A percentile compares a stretch with the other conserved stretches of the same genome.
Evolutionary conservation across 2,329 filamentous ascomycete species (phyloP).

Genomic region (Stenocarpella maydis): DNA sequence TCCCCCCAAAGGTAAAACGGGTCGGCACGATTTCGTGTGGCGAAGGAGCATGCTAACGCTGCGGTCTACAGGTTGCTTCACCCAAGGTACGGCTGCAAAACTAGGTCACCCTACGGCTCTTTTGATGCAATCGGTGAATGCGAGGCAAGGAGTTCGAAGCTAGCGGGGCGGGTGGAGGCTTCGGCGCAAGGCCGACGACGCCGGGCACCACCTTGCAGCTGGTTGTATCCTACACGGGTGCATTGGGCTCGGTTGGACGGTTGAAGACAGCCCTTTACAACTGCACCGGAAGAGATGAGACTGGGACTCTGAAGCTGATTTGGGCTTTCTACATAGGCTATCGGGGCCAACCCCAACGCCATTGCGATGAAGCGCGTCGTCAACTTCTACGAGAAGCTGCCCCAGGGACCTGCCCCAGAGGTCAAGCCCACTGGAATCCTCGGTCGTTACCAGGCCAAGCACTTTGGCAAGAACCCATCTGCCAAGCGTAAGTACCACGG

Average conservation of each 20-base stretch:
- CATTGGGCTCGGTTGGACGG: background rate
- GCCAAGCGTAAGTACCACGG: constrained; percentile 78
- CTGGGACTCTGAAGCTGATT: constrained; percentile 4
- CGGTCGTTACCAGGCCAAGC: constrained; percentile 86
- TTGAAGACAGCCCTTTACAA: background rate
- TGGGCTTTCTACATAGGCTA: constrained; percentile 68
- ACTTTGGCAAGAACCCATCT: constrained; percentile 95
- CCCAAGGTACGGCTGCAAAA: constrained; percentile 72
- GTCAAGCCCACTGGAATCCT: constrained; percentile 82
- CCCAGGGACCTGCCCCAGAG: constrained; percentile 88
- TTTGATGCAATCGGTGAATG: background rate
- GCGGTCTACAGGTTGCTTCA: constrained; percentile 72
- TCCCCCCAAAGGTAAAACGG: constrained; percentile 89
- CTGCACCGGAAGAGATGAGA: background rate
- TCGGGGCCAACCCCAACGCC: constrained; percentile 94
- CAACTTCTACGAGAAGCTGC: constrained; percentile 98
- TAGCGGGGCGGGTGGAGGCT: background rate
- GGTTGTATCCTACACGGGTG: background rate
- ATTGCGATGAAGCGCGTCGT: constrained; percentile 98
- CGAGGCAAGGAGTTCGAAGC: background rate
- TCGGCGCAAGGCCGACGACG: background rate
- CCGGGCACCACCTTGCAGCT: background rate
- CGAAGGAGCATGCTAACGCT: constrained; percentile 48
- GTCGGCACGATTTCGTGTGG: background rate
- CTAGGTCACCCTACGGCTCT: constrained; percentile 18